Conservation (phyloP, 176 grass and related monocot species). For the Zoysia japonica region DNA sequence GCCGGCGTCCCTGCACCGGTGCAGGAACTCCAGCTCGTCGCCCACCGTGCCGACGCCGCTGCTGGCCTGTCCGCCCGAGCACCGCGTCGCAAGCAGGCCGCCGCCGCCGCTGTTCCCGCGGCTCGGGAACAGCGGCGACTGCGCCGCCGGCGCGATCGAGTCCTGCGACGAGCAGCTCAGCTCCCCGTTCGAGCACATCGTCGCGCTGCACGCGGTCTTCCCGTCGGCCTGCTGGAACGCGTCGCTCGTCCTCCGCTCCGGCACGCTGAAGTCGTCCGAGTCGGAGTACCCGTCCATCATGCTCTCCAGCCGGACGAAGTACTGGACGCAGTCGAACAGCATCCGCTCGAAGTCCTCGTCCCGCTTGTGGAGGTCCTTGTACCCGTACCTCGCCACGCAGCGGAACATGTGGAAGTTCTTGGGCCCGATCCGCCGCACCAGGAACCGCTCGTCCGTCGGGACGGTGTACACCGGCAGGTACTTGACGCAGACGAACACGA, state of each 20-base stretch:
- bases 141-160: constrained; percentile 60
- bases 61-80: constrained; percentile 34
- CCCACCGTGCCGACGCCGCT: constrained; percentile 19
- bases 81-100: neutral
- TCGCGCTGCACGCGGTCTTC: constrained; percentile 31
- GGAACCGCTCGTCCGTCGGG: constrained; percentile 76
- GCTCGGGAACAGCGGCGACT: too few relatives aligned
- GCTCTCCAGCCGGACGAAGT: constrained; percentile 75
- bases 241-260: neutral
- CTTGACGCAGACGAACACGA: constrained; percentile 92
- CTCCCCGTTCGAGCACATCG: constrained; percentile 51
- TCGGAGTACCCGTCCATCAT: constrained; percentile 97
- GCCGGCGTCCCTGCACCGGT: constrained; percentile 82
- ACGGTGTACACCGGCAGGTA: constrained; percentile 96
- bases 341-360: constrained; percentile 92
- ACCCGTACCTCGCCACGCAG: constrained; percentile 82
- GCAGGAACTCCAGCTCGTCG: constrained; percentile 86
- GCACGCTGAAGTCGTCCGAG: constrained; percentile 68
- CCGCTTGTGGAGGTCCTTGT: constrained; percentile 92
- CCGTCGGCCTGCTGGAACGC: neutral
- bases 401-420: constrained; percentile 97
- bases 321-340: constrained; percentile 64
- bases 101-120: neutral
- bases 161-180: constrained; percentile 57
- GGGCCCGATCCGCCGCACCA: constrained; percentile 85